These are phyloP conservation scores for Heliosperma pusillum DNA, from an alignment of 148 eudicot species.

Conservation along the genomic window DNA sequence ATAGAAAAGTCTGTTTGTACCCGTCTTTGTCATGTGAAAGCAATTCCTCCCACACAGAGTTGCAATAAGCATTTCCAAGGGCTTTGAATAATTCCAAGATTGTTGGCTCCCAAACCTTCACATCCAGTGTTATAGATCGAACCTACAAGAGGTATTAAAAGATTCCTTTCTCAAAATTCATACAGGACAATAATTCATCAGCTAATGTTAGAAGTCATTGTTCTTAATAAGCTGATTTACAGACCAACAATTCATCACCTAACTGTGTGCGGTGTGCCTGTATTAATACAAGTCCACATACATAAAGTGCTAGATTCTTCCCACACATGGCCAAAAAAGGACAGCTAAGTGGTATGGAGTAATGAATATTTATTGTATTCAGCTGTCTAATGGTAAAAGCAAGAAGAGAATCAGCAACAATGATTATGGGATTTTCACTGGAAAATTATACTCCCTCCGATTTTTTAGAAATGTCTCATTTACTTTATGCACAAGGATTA, in stretches of 20 bases:
- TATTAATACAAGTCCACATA: background rate
- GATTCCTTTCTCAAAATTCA: background rate
- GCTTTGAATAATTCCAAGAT: slow-evolving; percentile 62
- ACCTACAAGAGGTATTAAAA: slow-evolving; percentile 43
- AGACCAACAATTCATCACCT: too few species aligned
- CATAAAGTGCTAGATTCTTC: background rate
- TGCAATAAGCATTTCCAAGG: slow-evolving; percentile 75
- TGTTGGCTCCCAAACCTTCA: slow-evolving; percentile 89
- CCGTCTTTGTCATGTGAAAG: slow-evolving; percentile 42
- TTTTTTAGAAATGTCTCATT: too few species aligned
- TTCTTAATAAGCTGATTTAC: background rate
- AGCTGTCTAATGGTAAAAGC: background rate
- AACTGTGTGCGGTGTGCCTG: too few species aligned
- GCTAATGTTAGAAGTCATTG: background rate
- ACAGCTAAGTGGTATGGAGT: background rate
- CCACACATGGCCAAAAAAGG: background rate
- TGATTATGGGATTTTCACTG: too few species aligned
- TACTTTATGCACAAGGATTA: too few species aligned
- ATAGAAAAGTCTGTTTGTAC: slow-evolving; percentile 25
- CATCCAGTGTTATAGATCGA: slow-evolving; percentile 84
- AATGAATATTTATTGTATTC: background rate
- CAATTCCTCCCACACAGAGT: slow-evolving; percentile 83
- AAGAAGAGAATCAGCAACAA: background rate
- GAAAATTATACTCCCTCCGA: too few species aligned
- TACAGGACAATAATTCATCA: background rate